A percentile compares a stretch with the other conserved stretches of the same genome.
phyloP scores from a whole-genome alignment of 129 eudicot genomes.

The Arctium lappa region DNA sequence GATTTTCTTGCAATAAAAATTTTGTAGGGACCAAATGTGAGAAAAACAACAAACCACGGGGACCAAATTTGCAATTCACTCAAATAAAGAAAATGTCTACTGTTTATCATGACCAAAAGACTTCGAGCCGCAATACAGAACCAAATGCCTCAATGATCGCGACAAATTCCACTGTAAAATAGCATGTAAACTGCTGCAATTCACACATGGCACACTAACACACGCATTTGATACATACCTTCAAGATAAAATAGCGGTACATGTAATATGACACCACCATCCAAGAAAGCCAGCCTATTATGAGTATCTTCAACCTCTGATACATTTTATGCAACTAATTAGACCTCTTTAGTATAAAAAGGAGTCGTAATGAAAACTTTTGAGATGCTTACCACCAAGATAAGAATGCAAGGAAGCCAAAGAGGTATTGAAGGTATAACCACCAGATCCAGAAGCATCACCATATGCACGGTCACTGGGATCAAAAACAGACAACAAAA shows the following conservation, averaged over 20 bases:
- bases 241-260: constrained; percentile 80
- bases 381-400: constrained; percentile 74
- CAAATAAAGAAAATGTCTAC: background rate
- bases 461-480: constrained; percentile 47
- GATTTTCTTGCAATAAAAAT: too few species aligned
- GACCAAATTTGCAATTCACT: too few species aligned
- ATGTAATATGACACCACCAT: constrained; percentile 66
- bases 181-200: background rate
- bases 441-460: constrained; percentile 45
- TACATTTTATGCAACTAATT: constrained; percentile 15
- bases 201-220: background rate
- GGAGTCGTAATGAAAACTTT: background rate
- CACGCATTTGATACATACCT: constrained; percentile 45
- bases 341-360: constrained; percentile 1
- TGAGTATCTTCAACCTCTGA: constrained; percentile 92
- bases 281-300: constrained; percentile 71
- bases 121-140: background rate
- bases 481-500: constrained; percentile 11
- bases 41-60: too few species aligned
- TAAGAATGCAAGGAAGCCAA: constrained; percentile 85
- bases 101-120: too few species aligned
- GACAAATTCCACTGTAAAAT: background rate
- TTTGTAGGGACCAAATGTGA: too few species aligned
- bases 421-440: constrained; percentile 57
- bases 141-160: background rate